Evolutionary conservation across 169 alveolate species (phyloP).

Genomic region (Cryptosporidium parvum): DNA sequence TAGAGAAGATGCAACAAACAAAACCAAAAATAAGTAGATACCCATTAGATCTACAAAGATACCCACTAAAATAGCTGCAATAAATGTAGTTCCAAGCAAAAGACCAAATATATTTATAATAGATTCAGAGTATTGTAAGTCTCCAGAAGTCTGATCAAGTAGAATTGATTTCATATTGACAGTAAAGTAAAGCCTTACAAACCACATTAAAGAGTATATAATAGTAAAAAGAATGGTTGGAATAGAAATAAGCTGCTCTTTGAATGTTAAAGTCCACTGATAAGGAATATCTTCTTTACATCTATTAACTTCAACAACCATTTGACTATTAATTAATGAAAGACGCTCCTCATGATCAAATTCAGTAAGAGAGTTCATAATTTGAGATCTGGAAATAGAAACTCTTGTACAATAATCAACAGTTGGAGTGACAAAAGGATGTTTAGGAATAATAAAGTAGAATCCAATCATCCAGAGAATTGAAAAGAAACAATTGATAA

Average conservation of each 20-base stretch:
- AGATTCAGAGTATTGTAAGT: constrained; percentile 32
- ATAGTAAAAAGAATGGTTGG: constrained; percentile 37
- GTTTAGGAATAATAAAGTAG: constrained; percentile 44
- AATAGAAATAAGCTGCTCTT: constrained; percentile 45
- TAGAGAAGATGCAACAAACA: constrained; percentile 47
- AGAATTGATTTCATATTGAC: constrained; percentile 55
- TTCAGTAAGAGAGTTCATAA: neutral
- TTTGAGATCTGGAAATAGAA: constrained; percentile 40
- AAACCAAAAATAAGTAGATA: constrained; percentile 20
- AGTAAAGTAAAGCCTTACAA: constrained; percentile 59
- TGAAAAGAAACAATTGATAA: constrained; percentile 29
- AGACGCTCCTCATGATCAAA: constrained; percentile 34
- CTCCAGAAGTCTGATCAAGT: constrained; percentile 32
- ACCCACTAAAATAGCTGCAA: constrained; percentile 56
- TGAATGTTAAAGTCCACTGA: constrained; percentile 50
- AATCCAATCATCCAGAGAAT: constrained; percentile 35
- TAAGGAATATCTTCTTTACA: constrained; percentile 58
- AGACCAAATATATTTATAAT: constrained; percentile 55
- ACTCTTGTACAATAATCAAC: constrained; percentile 63
- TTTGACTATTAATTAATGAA: neutral
- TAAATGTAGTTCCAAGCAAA: constrained; percentile 41
- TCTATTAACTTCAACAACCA: constrained; percentile 55
- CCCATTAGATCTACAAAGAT: constrained; percentile 61
- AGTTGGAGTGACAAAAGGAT: constrained; percentile 48
- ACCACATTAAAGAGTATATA: constrained; percentile 69